Percentiles rank a stretch among this genome's conserved stretches.
These are phyloP conservation scores for apple (Malus domestica) DNA, from an alignment of 306 rosid species.

Conservation along the genomic window DNA sequence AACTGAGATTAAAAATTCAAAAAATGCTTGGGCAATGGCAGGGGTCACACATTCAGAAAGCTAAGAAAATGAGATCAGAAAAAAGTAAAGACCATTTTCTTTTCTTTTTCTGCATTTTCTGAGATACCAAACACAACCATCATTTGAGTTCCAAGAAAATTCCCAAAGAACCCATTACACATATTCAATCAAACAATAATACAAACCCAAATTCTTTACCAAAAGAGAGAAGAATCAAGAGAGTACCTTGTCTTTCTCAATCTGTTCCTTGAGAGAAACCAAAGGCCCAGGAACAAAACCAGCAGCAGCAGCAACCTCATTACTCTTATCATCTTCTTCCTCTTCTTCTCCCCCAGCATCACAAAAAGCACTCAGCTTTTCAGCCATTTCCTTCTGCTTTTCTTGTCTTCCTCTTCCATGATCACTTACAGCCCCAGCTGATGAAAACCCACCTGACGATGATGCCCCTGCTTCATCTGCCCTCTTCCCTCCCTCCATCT, in stretches of 20 bases:
- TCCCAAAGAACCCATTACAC: not conserved
- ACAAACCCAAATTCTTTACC: constrained; percentile 14
- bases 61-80: not conserved
- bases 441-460: constrained; percentile 37
- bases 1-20: not conserved
- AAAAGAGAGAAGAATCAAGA: not conserved
- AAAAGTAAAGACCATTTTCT: not conserved
- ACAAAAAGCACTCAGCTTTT: constrained; percentile 27
- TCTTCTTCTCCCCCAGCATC: constrained; percentile 36
- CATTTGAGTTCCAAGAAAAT: constrained; percentile 1
- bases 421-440: constrained; percentile 27
- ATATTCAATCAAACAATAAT: not conserved
- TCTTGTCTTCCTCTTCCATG: constrained; percentile 21
- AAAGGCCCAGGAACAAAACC: constrained; percentile 79
- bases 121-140: not conserved
- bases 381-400: constrained; percentile 22
- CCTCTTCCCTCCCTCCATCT: constrained; percentile 61
- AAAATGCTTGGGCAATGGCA: not conserved
- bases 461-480: constrained; percentile 51
- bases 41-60: not conserved
- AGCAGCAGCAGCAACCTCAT: constrained; percentile 15
- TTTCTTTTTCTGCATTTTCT: not conserved
- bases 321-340: constrained; percentile 19
- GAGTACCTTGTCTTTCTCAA: constrained; percentile 81
- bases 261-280: constrained; percentile 89